A percentile compares a stretch with the other conserved stretches of the same genome.
phyloP scores from a whole-genome alignment of 164 flowering plant species.

The Dillenia turbinata region DNA sequence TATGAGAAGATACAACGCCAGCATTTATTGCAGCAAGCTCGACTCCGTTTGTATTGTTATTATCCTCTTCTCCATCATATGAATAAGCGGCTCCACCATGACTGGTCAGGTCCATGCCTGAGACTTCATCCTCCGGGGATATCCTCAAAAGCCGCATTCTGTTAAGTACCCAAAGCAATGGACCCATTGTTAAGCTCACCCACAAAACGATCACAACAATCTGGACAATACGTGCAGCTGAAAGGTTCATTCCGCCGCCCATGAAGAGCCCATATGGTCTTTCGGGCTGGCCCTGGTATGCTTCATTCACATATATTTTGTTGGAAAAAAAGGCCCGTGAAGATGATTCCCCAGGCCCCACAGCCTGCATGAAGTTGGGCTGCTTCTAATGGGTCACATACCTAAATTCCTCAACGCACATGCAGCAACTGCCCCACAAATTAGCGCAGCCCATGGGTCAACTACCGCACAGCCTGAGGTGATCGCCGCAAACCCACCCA shows the following conservation, averaged over 20 bases:
- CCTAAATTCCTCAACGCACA: slow-evolving; percentile 1
- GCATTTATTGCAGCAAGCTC: too few species aligned
- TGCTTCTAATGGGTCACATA: slow-evolving; percentile 19
- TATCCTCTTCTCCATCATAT: too few species aligned
- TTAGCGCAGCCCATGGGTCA: slow-evolving; percentile 19
- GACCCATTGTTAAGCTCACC: slow-evolving; percentile 37
- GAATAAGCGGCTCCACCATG: slow-evolving; percentile 16
- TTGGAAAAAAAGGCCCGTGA: slow-evolving; percentile 28
- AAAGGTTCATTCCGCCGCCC: slow-evolving; percentile 18
- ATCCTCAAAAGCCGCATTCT: slow-evolving; percentile 31
- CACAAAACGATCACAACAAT: slow-evolving; percentile 25
- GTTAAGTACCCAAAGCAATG: slow-evolving; percentile 24
- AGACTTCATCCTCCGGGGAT: slow-evolving; percentile 30
- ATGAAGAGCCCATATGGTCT: slow-evolving; percentile 31
- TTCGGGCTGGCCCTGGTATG: slow-evolving; percentile 17
- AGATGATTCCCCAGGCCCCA: slow-evolving; percentile 29
- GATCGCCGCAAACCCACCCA: slow-evolving; percentile 19
- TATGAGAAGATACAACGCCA: too few species aligned
- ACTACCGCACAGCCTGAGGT: slow-evolving; percentile 18
- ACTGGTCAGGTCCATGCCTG: slow-evolving; percentile 37
- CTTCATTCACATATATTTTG: slow-evolving; percentile 23
- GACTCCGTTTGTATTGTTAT: too few species aligned
- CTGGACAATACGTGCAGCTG: background rate
- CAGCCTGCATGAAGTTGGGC: slow-evolving; percentile 13
- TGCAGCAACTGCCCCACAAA: slow-evolving; percentile 19